phyloP scores from a whole-genome alignment of 768 basidiomycete genomes.

The Kwoniella botswanensis region DNA sequence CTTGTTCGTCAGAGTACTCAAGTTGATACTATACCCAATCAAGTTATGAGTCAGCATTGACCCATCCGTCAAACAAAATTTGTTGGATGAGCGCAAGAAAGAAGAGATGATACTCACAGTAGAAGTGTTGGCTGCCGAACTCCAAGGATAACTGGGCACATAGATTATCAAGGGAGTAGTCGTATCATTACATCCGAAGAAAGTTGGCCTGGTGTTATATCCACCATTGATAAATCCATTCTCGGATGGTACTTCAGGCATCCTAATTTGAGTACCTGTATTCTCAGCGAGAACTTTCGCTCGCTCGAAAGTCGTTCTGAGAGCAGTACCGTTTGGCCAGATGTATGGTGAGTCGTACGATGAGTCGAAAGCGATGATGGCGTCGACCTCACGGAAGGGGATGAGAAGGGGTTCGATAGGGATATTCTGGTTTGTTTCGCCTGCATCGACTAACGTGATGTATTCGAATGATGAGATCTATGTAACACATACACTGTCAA shows the following conservation, averaged over 20 bases:
- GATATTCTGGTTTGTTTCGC: slow-evolving; percentile 61
- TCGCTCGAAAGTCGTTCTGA: slow-evolving; percentile 57
- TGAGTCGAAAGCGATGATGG: slow-evolving; percentile 76
- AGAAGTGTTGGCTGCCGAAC: slow-evolving; percentile 46
- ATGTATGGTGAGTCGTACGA: slow-evolving; percentile 60
- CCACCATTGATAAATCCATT: slow-evolving; percentile 57
- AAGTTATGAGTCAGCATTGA: slow-evolving; percentile 1
- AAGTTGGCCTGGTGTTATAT: slow-evolving; percentile 49
- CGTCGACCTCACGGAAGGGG: slow-evolving; percentile 71
- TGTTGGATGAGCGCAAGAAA: background rate
- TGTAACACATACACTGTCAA: background rate
- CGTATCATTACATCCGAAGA: slow-evolving; percentile 57
- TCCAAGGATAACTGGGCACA: slow-evolving; percentile 71
- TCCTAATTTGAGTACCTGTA: slow-evolving; percentile 38
- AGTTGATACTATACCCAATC: slow-evolving; percentile 61
- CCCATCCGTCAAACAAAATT: background rate
- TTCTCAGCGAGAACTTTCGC: slow-evolving; percentile 30
- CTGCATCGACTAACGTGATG: slow-evolving; percentile 57
- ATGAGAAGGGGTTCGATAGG: slow-evolving; percentile 76
- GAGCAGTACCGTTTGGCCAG: slow-evolving; percentile 73
- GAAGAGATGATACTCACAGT: slow-evolving; percentile 37
- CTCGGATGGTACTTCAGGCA: slow-evolving; percentile 53
- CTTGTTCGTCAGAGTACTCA: slow-evolving; percentile 66
- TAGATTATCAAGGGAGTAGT: slow-evolving; percentile 74
- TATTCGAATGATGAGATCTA: slow-evolving; percentile 47